Evolutionary conservation across 1,284 basidiomycete genomes (phyloP), one percentile per base, ranked within the genome.

Genomic region (Cutaneotrichosporon arboriforme): DNA sequence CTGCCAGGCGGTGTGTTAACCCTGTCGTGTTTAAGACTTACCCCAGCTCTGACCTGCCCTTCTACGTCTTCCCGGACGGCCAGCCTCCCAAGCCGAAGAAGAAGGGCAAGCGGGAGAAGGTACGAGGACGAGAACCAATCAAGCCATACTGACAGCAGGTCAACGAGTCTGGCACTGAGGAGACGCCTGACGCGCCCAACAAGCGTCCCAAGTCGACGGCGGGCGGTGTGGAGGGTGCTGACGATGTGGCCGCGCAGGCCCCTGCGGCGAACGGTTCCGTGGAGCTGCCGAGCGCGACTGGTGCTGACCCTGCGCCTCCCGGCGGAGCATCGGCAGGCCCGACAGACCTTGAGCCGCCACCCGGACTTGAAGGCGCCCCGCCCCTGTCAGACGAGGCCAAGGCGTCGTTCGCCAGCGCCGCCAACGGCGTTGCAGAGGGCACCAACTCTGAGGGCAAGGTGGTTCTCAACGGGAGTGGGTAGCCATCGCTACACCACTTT

Each of bases 1-100:
- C 97, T 71, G 91, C 97, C 67, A 97, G 86, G 79, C 86, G 85
- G 92, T 93, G 70, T 63, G 82, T 20, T 20, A 3, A 42, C 2
- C 5, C 9, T n/a, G 1, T 1, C 1, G 14, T 20, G 23, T 31
- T 31, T 10, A 14, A 15, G 18, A 20, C 51, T 44, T 18, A 42
- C 58, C 44, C 4, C 33, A 72, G 70, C 40, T 67, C 69, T 13
- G 67, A 70, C 26, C 49, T 74, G 20, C 72, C 72, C 13, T 65
- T 57, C 39, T 74, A 68, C 58, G 65, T 65, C 43, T 72, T 72
- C 55, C 69, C 70, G 9, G 72, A 74, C 46, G 72, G 72, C 4
- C 62, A 66, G 36, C 63, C 64, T 2, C 70, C 70, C 46, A 57
- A 62, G 40, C 66, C 68, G 51, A 72, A 72, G 58, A 71, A 73